Evolutionary conservation across 2,329 filamentous ascomycete species (phyloP).

Genomic region (Chaetomium strumarium): DNA sequence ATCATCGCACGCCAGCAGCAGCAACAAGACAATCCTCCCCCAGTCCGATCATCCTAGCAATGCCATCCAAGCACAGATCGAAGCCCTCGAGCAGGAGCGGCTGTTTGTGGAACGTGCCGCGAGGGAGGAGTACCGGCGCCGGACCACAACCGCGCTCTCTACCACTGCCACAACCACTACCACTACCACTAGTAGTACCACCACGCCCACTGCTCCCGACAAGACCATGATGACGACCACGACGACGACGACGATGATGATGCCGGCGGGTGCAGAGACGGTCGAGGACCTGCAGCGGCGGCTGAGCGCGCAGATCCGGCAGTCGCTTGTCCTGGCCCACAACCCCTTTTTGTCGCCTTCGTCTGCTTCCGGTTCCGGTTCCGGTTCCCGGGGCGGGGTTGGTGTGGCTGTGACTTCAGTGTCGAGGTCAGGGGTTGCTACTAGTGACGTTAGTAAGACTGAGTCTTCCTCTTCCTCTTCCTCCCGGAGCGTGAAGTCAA

Average conservation of each 20-base stretch:
- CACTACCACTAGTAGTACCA: no score
- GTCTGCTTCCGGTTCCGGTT: not conserved
- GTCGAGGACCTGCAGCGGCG: conserved; percentile 19
- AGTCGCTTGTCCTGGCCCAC: conserved; percentile 15
- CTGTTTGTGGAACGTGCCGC: conserved; percentile 25
- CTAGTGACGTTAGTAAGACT: no score
- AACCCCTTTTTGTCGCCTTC: not conserved
- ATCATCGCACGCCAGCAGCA: no score
- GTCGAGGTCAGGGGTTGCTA: no score
- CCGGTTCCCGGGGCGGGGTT: no score
- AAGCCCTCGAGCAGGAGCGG: conserved; percentile 31
- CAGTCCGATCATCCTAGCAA: not conserved
- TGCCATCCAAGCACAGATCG: conserved; percentile 28
- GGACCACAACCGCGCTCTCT: no score
- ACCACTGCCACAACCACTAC: no score
- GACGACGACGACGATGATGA: not conserved
- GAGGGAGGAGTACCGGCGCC: conserved; percentile 19
- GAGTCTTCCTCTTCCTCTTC: no score
- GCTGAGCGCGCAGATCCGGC: conserved; percentile 15
- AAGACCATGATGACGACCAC: not conserved
- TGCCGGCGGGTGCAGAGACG: conserved; percentile 7
- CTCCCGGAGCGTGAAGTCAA: no score
- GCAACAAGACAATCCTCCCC: not conserved
- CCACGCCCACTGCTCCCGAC: no score
- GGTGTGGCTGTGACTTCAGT: no score